Evolutionary conservation across 805 yeast species (phyloP).

Genomic region (Saturnispora diversa): DNA sequence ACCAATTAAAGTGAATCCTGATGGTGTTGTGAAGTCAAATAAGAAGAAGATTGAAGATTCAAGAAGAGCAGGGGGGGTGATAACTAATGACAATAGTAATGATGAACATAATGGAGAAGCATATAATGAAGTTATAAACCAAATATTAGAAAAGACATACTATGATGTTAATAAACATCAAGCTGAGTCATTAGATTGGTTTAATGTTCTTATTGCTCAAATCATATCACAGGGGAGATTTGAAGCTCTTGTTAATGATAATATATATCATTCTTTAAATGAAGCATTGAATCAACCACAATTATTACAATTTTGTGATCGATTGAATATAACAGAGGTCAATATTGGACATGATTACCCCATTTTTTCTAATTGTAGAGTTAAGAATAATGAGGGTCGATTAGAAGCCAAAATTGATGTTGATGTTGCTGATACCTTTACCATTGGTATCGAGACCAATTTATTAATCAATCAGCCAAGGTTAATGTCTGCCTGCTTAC

Average conservation of each 20-base stretch:
- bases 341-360: constrained; percentile 95
- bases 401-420: constrained; percentile 86
- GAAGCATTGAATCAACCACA: constrained; percentile 55
- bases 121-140: constrained; percentile 10
- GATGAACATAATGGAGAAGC: constrained; percentile 3
- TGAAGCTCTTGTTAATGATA: constrained; percentile 83
- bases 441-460: constrained; percentile 78
- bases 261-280: constrained; percentile 71
- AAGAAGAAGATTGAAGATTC: constrained; percentile 9
- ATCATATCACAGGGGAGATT: constrained; percentile 76
- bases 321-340: constrained; percentile 72
- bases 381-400: constrained; percentile 44
- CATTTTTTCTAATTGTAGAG: constrained; percentile 86
- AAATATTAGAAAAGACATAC: constrained; percentile 79
- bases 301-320: constrained; percentile 70
- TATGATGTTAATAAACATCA: constrained; percentile 83
- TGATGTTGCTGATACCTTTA: constrained; percentile 77
- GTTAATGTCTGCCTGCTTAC: constrained; percentile 77
- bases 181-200: constrained; percentile 94
- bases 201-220: constrained; percentile 89
- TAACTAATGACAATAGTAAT: constrained; percentile 6
- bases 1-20: constrained; percentile 29
- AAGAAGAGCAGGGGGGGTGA: no score
- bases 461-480: constrained; percentile 74
- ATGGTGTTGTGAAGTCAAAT: constrained; percentile 16